These are phyloP conservation scores for Chaetomium globosum DNA, from an alignment of 2,329 filamentous ascomycete species.

Conservation along the genomic window DNA sequence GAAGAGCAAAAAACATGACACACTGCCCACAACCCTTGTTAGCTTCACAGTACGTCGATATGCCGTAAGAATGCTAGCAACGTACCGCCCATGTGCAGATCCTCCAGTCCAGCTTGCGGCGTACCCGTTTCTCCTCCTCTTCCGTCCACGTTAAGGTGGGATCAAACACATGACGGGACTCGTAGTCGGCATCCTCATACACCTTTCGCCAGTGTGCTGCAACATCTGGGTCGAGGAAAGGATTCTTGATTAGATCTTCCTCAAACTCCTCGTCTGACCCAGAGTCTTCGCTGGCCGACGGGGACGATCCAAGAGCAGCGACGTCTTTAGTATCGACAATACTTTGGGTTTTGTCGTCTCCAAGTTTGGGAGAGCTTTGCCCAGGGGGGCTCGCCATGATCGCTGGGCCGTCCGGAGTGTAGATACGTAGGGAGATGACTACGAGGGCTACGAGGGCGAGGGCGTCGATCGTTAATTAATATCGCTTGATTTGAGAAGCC, in stretches of 20 bases:
- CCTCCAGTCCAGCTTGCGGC: constrained; percentile 51
- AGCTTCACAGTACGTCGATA: constrained; percentile 1
- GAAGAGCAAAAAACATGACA: constrained; percentile 63
- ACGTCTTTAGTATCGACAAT: constrained; percentile 14
- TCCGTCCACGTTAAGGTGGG: constrained; percentile 31
- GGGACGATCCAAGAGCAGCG: constrained; percentile 7
- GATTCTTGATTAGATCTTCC: constrained; percentile 22
- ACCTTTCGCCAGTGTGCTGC: constrained; percentile 31
- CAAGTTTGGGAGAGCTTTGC: not conserved
- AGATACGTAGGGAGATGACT: not conserved
- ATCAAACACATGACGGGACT: constrained; percentile 23
- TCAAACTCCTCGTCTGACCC: constrained; percentile 25
- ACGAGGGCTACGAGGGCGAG: not conserved
- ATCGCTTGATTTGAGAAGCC: not conserved
- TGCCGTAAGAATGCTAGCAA: not conserved
- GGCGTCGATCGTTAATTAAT: not conserved
- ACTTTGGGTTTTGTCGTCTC: not conserved
- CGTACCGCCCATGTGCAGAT: constrained; percentile 48
- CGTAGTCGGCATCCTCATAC: constrained; percentile 31
- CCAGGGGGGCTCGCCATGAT: constrained; percentile 11
- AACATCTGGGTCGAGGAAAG: constrained; percentile 29
- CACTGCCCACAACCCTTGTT: constrained; percentile 44
- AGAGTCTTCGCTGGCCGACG: constrained; percentile 23
- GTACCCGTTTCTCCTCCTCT: constrained; percentile 41
- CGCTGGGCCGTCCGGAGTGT: not conserved